Evolutionary conservation across 805 yeast species (phyloP).

Genomic region (Millerozyma acaciae): DNA sequence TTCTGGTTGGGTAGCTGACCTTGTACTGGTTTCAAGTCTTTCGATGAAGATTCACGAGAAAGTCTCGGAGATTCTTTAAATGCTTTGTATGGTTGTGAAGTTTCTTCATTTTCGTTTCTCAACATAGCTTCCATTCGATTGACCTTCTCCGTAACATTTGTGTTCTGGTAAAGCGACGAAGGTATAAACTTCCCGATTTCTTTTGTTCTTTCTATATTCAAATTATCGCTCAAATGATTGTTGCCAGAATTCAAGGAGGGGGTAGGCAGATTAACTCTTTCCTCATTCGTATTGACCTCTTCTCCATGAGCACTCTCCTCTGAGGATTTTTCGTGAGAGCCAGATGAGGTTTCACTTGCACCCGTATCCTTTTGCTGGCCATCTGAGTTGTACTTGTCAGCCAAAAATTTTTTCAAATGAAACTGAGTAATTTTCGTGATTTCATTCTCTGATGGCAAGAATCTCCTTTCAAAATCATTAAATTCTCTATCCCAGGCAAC

Average conservation of each 20-base stretch:
- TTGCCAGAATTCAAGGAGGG: background rate
- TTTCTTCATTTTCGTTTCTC: slow-evolving; percentile 12
- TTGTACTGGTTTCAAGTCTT: slow-evolving; percentile 3
- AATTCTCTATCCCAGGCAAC: slow-evolving; percentile 87
- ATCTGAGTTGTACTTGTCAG: slow-evolving; percentile 42
- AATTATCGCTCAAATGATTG: slow-evolving; percentile 4
- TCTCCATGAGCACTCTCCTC: slow-evolving; percentile 7
- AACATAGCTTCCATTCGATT: slow-evolving; percentile 24
- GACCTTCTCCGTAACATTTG: slow-evolving; percentile 23
- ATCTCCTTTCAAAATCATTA: slow-evolving; percentile 70
- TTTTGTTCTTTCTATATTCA: slow-evolving; percentile 14
- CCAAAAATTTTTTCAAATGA: slow-evolving; percentile 72
- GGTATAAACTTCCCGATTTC: slow-evolving; percentile 18
- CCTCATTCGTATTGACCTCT: background rate
- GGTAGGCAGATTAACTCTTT: background rate
- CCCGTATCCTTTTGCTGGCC: slow-evolving; percentile 18
- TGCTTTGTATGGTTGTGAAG: slow-evolving; percentile 3
- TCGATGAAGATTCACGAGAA: slow-evolving; percentile 7
- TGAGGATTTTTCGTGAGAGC: slow-evolving; percentile 38
- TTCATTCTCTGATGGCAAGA: slow-evolving; percentile 89
- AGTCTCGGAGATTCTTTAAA: slow-evolving; percentile 11
- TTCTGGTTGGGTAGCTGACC: slow-evolving; percentile 1
- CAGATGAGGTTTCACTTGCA: slow-evolving; percentile 8
- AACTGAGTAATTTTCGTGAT: slow-evolving; percentile 85
- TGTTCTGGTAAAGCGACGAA: slow-evolving; percentile 17